Base-by-base conservation (phyloP, 306 rosid genomes). In the Lagenaria siceraria region DNA sequence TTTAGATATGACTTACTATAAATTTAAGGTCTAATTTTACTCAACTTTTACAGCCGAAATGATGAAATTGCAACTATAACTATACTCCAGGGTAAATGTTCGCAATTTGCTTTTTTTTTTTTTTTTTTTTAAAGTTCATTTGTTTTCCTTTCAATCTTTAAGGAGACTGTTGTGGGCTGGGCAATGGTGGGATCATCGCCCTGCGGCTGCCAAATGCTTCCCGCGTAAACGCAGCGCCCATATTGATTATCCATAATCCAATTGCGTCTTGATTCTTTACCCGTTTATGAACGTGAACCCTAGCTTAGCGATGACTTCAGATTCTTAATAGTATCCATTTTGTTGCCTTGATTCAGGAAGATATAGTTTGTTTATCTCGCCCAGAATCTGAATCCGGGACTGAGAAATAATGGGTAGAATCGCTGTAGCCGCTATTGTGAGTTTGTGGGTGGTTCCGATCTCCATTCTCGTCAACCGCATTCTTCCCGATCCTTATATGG, bases 401-500 rank as follows among this genome's bases (percentile, higher is more conserved):
- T 17, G 76, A 49, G 36, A 55, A 75, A 75, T 77, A 54, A 95
- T 90, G 99, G 97, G 97, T 3, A 88, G 83, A 71, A 7, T 88
- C 40, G 86, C 85, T 29, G 91, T 87, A 66, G 96, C 96, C 24
- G 78, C 75, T 65, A 87, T 92, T n/a, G 91, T 90, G 78, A 90
- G 91, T 86, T 82, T 86, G 79, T 96, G 98, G 93, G 83, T 86
- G 78, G 29, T 92, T 87, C 96, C 96, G 49, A 62, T 88, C 77
- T 76, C 96, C 77, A 18, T 95, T 53, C 81, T 90, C 29, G 82
- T 92, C 48, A 86, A 89, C 81, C 87, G 27, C 79, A 81, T 87
- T 75, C 90, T 92, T 84, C 92, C 90, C 9, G 87, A 92, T 51
- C 89, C 97, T 68, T 92, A 90, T 78, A 96, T 96, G 98, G 97